Evolutionary conservation across 2,329 filamentous ascomycete genomes (phyloP).

Genomic region (Macrophomina pseudophaseolina): DNA sequence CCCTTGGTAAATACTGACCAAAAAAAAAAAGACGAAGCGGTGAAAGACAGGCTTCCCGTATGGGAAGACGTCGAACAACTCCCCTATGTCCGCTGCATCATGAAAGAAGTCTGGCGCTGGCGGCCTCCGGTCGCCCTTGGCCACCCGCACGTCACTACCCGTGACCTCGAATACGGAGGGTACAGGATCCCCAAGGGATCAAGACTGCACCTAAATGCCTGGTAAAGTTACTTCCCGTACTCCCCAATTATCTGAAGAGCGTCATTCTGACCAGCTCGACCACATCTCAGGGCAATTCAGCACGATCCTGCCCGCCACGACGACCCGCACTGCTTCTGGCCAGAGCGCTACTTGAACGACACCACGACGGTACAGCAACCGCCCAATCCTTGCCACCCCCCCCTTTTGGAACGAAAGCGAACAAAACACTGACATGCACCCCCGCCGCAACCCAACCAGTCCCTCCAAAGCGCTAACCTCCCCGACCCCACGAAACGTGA

Average conservation of each 20-base stretch:
- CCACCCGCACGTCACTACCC: constrained; percentile 53
- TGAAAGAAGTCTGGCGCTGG: constrained; percentile 64
- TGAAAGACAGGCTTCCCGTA: neutral
- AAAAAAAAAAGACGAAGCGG: constrained; percentile 22
- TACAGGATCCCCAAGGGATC: constrained; percentile 55
- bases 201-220: constrained; percentile 55
- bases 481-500: constrained; percentile 32
- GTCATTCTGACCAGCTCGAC: neutral
- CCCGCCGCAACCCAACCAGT: neutral
- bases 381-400: neutral
- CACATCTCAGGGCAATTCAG: constrained; percentile 43
- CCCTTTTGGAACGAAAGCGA: neutral
- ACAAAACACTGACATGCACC: too few species aligned
- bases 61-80: constrained; percentile 44
- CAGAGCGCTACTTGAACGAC: constrained; percentile 45
- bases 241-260: neutral
- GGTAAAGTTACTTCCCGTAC: constrained; percentile 34
- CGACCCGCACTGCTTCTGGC: constrained; percentile 52
- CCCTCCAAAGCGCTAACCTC: constrained; percentile 25
- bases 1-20: neutral
- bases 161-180: constrained; percentile 52
- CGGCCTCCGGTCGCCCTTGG: constrained; percentile 59
- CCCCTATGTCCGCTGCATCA: constrained; percentile 59
- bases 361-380: constrained; percentile 26
- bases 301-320: constrained; percentile 52